Conservation (phyloP, 805 yeast species). For the Barnettozyma sucrosica region DNA sequence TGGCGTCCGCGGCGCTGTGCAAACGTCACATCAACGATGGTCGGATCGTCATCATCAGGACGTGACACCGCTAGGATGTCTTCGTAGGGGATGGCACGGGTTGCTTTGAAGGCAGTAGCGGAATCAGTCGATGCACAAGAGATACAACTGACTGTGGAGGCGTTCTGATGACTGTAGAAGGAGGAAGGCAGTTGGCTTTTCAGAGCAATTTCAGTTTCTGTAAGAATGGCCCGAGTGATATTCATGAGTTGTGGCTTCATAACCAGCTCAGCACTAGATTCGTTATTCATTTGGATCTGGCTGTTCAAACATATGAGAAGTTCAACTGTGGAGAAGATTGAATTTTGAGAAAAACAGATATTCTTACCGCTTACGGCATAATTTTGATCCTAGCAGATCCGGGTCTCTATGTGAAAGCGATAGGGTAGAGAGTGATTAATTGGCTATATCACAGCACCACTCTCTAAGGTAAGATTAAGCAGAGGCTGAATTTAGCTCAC, state of each 20-base stretch:
- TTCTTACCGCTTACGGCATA: too few relatives aligned
- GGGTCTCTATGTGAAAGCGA: too few relatives aligned
- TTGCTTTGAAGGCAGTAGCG: background rate
- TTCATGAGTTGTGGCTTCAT: background rate
- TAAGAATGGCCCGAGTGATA: slow-evolving; percentile 25
- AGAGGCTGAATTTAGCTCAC: too few relatives aligned
- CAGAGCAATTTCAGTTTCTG: slow-evolving; percentile 31
- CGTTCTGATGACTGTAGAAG: slow-evolving; percentile 8
- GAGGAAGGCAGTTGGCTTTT: slow-evolving; percentile 17
- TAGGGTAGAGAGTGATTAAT: too few relatives aligned
- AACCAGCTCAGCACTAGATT: background rate
- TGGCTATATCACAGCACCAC: too few relatives aligned
- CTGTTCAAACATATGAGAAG: too few relatives aligned
- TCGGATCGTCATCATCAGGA: background rate
- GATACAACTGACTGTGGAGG: slow-evolving; percentile 12
- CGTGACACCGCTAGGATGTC: slow-evolving; percentile 17
- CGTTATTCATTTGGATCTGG: background rate
- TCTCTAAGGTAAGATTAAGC: too few relatives aligned
- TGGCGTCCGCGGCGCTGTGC: slow-evolving; percentile 32
- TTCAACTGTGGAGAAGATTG: too few relatives aligned
- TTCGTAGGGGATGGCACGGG: slow-evolving; percentile 14
- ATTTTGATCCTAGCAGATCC: too few relatives aligned
- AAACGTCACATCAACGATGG: slow-evolving; percentile 28
- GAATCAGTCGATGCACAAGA: slow-evolving; percentile 10
- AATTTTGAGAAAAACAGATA: too few relatives aligned